Base-by-base conservation (phyloP, 257 asterid genomes). In the Leptodermis oblonga region DNA sequence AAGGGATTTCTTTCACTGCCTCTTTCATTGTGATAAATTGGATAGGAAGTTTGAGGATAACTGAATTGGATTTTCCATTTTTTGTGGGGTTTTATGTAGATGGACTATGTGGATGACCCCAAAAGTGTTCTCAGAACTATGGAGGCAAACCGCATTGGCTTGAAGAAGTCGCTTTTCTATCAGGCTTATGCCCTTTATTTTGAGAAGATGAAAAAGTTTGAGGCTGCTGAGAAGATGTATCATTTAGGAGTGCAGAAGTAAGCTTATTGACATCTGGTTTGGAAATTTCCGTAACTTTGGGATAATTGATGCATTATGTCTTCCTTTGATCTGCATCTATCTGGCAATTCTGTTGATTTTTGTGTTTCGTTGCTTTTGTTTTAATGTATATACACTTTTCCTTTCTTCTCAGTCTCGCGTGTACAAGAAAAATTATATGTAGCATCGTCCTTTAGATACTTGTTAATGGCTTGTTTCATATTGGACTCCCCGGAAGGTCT, bases 101-200 rank as follows among this genome's bases (percentile, higher is more conserved):
- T 93, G 94, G 99, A 93, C 78, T 93, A 77, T 77, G 92, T 90
- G 80, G 90, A 93, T 70, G 92, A 93, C 59, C 96, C 97, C 51
- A 90, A 83, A 80, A 78, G 81, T 61, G 78, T 86, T 68, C 70
- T 93, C 80, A 82, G 54, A 77, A 80, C 86, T 25, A 90, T 93
- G 97, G 96, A 90, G 85, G 73, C 4, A 61, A 88, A 87, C 58
- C 74, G 73, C 26, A 83, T 93, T 56, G 99, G 99, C 82, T 64
- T 70, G 78, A 88, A 84, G 68, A 93, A 76, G 80, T 82, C 97
- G 14, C 67, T 88, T 73, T 93, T 88, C 83, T 93, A 90, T 80
- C 90, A 83, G 77, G 97, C 97, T 5, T 88, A 86, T 79, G 95
- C 99, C 41, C 95, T 93, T 55, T 90, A 88, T 73, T 93, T 83